Percentiles rank a stretch among this genome's conserved stretches.
phyloP scores from a whole-genome alignment of 495 filamentous ascomycete genomes.

The Cercophora sp. region DNA sequence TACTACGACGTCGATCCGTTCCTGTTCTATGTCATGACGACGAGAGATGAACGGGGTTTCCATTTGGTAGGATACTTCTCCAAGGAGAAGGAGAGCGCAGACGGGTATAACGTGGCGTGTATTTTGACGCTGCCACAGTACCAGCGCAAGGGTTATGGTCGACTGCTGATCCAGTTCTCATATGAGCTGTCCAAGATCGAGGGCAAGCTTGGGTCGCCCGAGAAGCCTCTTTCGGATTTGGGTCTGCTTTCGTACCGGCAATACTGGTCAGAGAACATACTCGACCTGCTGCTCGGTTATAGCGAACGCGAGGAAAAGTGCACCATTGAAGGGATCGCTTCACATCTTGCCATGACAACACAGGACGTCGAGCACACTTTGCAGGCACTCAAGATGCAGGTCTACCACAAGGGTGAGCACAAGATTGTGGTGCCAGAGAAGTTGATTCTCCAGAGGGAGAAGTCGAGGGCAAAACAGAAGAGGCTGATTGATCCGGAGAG shows the following conservation, averaged over 20 bases:
- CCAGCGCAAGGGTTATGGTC: conserved; percentile 89
- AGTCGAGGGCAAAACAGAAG: conserved; percentile 65
- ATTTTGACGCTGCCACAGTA: conserved; percentile 95
- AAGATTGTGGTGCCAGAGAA: conserved; percentile 81
- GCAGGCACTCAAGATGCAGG: conserved; percentile 88
- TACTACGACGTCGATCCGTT: conserved; percentile 99
- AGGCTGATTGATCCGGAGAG: conserved; percentile 69
- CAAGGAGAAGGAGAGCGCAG: conserved; percentile 95
- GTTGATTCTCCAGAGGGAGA: conserved; percentile 66
- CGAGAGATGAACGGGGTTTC: conserved; percentile 77
- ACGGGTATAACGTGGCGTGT: conserved; percentile 96
- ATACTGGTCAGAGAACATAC: conserved; percentile 93
- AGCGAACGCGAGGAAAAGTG: conserved; percentile 59
- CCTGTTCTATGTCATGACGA: conserved; percentile 97
- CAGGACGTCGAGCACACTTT: conserved; percentile 91
- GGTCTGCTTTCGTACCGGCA: conserved; percentile 89
- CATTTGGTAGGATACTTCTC: conserved; percentile 96
- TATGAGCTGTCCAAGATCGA: conserved; percentile 97
- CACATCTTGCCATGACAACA: conserved; percentile 84
- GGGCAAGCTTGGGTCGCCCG: conserved; percentile 87
- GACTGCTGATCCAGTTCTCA: conserved; percentile 91
- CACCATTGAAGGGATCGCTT: conserved; percentile 77
- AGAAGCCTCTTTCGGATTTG: conserved; percentile 93
- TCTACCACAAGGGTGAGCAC: conserved; percentile 91
- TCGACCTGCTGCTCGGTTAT: conserved; percentile 70